Percentiles rank a stretch among this genome's conserved stretches.
Evolutionary conservation across 306 rosid genomes (phyloP).

Genomic region (Phaseolus lunatus): DNA sequence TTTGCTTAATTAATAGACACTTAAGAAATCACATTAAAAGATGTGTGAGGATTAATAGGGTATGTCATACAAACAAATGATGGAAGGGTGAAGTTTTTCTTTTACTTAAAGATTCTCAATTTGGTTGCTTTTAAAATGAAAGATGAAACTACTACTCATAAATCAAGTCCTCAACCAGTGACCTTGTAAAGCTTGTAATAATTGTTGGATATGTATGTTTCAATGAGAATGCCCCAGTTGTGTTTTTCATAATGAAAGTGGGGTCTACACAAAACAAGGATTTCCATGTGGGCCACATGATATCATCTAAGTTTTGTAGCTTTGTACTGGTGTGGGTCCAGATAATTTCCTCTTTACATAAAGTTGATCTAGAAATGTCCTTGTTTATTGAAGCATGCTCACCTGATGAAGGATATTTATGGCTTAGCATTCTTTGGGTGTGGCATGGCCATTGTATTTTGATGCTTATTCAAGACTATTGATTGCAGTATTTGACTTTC

Average conservation of each 20-base stretch:
- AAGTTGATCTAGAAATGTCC: conserved; percentile 31
- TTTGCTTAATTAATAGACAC: background rate
- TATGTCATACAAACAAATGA: background rate
- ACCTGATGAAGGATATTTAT: conserved; percentile 11
- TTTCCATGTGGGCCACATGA: conserved; percentile 45
- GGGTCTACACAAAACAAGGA: conserved; percentile 33
- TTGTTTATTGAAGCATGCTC: conserved; percentile 44
- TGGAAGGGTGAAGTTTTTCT: background rate
- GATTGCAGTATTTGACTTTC: conserved; percentile 30
- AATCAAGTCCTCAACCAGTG: background rate
- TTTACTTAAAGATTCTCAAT: background rate
- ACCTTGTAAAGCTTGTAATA: conserved; percentile 46
- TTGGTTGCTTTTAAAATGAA: background rate
- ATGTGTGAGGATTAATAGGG: background rate
- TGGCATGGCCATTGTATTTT: conserved; percentile 28
- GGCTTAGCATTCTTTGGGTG: conserved; percentile 38
- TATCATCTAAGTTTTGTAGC: conserved; percentile 23
- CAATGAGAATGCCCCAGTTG: background rate
- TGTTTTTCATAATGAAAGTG: conserved; percentile 33
- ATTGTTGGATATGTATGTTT: conserved; percentile 37
- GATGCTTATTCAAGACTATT: conserved; percentile 10
- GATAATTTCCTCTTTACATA: conserved; percentile 21
- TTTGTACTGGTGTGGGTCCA: conserved; percentile 51
- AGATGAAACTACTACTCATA: background rate
- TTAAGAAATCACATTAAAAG: background rate